These are phyloP conservation scores for Leptomonas seymouri DNA, from an alignment of 208 protist genomes.

Conservation along the genomic window DNA sequence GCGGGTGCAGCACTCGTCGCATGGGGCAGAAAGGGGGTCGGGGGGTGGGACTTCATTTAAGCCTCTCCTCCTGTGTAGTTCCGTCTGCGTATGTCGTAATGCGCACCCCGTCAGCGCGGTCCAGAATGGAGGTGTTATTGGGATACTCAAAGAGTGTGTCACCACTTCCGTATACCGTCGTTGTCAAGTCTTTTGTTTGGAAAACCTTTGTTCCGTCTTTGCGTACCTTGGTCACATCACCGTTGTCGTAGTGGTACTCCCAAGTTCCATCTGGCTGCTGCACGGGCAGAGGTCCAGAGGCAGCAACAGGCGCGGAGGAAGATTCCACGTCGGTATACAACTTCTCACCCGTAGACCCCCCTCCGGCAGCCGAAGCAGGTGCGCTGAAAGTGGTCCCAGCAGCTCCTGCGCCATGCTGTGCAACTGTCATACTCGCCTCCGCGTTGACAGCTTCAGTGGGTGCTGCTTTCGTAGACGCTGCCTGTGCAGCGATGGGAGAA, in stretches of 20 bases:
- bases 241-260: conserved; percentile 80
- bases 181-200: conserved; percentile 55
- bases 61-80: conserved; percentile 56
- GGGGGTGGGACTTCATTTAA: conserved; percentile 35
- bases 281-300: conserved; percentile 42
- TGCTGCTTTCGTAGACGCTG: not conserved
- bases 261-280: conserved; percentile 74
- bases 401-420: not conserved
- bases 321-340: not conserved
- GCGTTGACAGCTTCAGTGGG: too few species aligned
- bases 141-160: conserved; percentile 81
- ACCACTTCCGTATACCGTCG: conserved; percentile 67
- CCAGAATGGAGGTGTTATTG: conserved; percentile 72
- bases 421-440: not conserved
- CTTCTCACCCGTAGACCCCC: not conserved
- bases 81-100: conserved; percentile 79
- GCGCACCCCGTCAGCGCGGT: conserved; percentile 77
- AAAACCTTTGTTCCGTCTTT: conserved; percentile 74
- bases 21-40: too few species aligned
- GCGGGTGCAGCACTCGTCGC: not conserved
- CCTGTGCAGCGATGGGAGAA: not conserved
- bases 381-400: not conserved
- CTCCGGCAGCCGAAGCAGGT: not conserved
- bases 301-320: not conserved
- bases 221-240: conserved; percentile 55